Conservation (phyloP, 2,329 filamentous ascomycete genomes). For the Colletotrichum trifolii region DNA sequence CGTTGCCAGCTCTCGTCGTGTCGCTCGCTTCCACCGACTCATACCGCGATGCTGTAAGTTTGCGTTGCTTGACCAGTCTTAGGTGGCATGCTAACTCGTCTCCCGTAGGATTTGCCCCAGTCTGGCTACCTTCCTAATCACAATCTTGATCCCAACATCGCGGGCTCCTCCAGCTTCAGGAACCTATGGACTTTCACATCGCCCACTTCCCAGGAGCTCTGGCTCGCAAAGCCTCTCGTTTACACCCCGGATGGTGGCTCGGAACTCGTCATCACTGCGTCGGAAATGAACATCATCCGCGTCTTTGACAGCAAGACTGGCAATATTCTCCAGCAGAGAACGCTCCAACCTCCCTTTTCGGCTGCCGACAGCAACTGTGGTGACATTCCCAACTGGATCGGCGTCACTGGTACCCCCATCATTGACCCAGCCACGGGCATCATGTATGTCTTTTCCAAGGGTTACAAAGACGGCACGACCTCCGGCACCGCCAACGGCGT, state of each 20-base stretch:
- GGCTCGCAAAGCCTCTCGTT: constrained; percentile 53
- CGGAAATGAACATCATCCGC: constrained; percentile 51
- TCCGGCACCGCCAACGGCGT: constrained; percentile 47
- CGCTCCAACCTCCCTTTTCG: constrained; percentile 52
- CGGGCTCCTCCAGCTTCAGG: constrained; percentile 46
- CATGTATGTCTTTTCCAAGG: constrained; percentile 51
- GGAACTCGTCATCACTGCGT: constrained; percentile 52
- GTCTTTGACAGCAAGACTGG: constrained; percentile 55
- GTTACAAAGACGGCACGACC: constrained; percentile 43
- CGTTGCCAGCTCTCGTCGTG: constrained; percentile 35
- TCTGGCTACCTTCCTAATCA: constrained; percentile 53
- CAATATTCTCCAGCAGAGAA: constrained; percentile 48
- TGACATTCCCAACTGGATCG: constrained; percentile 52
- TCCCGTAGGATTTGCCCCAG: constrained; percentile 44
- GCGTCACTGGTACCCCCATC: constrained; percentile 50
- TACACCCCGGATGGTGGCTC: constrained; percentile 51
- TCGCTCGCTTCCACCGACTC: constrained; percentile 37
- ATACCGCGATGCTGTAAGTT: constrained; percentile 36
- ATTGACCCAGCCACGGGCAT: constrained; percentile 49
- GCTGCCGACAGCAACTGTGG: constrained; percentile 51
- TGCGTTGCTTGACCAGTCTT: background rate
- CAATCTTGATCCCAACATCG: constrained; percentile 53
- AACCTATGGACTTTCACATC: constrained; percentile 48
- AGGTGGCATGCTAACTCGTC: background rate
- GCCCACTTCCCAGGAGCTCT: constrained; percentile 27